Conservation (phyloP, 495 filamentous ascomycete genomes). For the Penicillium atrosanguineum region DNA sequence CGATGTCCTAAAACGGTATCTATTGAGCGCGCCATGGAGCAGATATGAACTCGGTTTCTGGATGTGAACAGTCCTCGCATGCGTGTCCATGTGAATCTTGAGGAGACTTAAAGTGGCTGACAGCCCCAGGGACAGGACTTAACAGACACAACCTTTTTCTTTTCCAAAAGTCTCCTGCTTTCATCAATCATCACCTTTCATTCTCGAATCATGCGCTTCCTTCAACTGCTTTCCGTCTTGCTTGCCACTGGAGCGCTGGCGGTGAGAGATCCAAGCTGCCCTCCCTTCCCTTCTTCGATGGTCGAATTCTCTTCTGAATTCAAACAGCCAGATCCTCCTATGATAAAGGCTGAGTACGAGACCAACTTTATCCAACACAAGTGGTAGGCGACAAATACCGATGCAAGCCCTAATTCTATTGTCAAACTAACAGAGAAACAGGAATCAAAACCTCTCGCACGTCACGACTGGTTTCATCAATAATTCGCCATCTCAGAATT, state of each 20-base stretch:
- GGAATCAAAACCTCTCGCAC: conserved; percentile 32
- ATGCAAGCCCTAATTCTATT: neutral
- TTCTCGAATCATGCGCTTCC: conserved; percentile 1
- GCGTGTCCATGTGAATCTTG: neutral
- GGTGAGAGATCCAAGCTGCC: conserved; percentile 3
- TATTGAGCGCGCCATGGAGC: conserved; percentile 1
- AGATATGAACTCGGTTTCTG: neutral
- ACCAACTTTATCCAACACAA: conserved; percentile 32
- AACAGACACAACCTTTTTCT: neutral
- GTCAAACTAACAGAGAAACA: conserved; percentile 8
- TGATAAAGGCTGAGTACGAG: conserved; percentile 22
- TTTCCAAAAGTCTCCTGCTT: neutral
- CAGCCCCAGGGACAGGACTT: neutral
- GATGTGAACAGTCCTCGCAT: neutral
- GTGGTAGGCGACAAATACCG: conserved; percentile 15
- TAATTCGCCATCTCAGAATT: conserved; percentile 22
- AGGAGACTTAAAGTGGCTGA: neutral
- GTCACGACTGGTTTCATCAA: conserved; percentile 29
- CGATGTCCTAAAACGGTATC: conserved; percentile 1
- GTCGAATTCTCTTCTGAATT: conserved; percentile 22
- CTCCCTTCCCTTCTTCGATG: conserved; percentile 16
- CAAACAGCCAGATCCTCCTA: conserved; percentile 27
- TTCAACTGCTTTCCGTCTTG: conserved; percentile 1
- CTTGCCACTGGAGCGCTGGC: conserved; percentile 1
- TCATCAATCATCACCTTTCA: neutral